A percentile compares a stretch with the other conserved stretches of the same genome.
Evolutionary conservation across 2,329 filamentous ascomycete species (phyloP).

Genomic region (Paracoccidioides brasiliensis): DNA sequence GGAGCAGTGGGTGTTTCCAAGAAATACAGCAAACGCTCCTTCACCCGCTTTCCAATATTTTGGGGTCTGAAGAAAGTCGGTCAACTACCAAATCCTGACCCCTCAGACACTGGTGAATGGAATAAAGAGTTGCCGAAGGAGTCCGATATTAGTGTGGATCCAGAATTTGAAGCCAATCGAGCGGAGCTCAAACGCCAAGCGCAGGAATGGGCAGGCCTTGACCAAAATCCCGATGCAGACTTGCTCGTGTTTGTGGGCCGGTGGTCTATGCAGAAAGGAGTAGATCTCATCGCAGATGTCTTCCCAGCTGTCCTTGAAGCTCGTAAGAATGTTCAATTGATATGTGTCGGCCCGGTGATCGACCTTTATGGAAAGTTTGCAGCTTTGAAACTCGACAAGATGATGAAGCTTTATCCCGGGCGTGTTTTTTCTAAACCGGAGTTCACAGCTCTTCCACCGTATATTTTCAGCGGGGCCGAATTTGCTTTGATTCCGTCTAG

Average conservation of each 20-base stretch:
- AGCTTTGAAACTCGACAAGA: conserved; percentile 48
- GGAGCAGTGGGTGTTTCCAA: conserved; percentile 55
- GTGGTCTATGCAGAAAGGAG: conserved; percentile 57
- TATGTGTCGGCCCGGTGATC: conserved; percentile 52
- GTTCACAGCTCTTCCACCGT: conserved; percentile 54
- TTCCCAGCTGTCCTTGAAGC: conserved; percentile 51
- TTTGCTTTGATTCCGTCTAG: conserved; percentile 56
- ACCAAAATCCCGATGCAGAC: conserved; percentile 48
- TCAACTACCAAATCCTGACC: conserved; percentile 52
- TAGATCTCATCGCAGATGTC: conserved; percentile 56
- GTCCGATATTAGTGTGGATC: conserved; percentile 40
- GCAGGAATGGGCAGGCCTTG: conserved; percentile 54
- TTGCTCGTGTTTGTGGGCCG: conserved; percentile 56
- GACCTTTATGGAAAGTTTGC: conserved; percentile 57
- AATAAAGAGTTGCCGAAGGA: conserved; percentile 40
- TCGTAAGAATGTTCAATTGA: conserved; percentile 46
- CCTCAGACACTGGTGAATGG: conserved; percentile 51
- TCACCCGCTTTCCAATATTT: conserved; percentile 55
- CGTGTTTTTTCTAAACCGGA: conserved; percentile 56
- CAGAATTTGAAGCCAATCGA: conserved; percentile 41
- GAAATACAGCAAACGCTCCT: conserved; percentile 55
- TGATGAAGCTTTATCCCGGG: conserved; percentile 53
- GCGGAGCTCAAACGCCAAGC: conserved; percentile 46
- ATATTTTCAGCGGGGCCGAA: conserved; percentile 54
- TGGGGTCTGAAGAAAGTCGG: conserved; percentile 53